Base-by-base conservation (phyloP, 2,329 filamentous ascomycete genomes). In the Geoglossum cookeanum region DNA sequence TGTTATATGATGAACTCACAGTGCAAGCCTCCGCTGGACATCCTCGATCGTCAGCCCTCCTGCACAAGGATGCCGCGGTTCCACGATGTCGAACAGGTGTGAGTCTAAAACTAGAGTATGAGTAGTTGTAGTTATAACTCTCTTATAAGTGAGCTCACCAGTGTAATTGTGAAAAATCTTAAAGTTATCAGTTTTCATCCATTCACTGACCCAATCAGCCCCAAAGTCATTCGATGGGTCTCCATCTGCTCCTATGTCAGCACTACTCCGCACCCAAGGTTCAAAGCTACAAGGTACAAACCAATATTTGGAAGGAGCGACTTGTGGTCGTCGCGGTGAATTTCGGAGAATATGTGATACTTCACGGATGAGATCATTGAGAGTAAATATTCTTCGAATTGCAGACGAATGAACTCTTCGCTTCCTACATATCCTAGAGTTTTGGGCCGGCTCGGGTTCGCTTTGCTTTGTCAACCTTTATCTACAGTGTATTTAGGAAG, bases 311-410 rank as follows among this genome's bases (percentile, higher is more conserved):
- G 75, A 44, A 85, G 75, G 57, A 83, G 73, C 49, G 75, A 75
- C 61, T 78, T 81, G 4, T 83, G 73, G 62, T 85, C 77, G 57
- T 75, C 70, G 4, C 71, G 68, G 60, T 80, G 72, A 58, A 71
- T 70, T 17, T 70, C 68, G 30, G 83, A 73, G 65, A 84, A 84
- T 64, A 80, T 82, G 68, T 89, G 89, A 67, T 94, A 97, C 68
- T 96, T 96, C 63, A 90, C 85, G 0, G 87, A 82, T 0, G 90
- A 87, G 48, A 97, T 80, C 60, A 98, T 77, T 0, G 89, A 87
- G 29, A 97, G 78, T 4, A 98, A 78, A 66, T 98, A 98, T 65
- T 96, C 90, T 70, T 98, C 92, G 61, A 98, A 98, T 65, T 97
- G 91, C 45, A 96, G 80, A 33, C 92, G 81, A 64, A 98, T 98